Percentiles rank a stretch among this genome's conserved stretches.
Conservation (phyloP, 1,139 yeast genomes). For the Hemisphaericaspora subhashii region DNA sequence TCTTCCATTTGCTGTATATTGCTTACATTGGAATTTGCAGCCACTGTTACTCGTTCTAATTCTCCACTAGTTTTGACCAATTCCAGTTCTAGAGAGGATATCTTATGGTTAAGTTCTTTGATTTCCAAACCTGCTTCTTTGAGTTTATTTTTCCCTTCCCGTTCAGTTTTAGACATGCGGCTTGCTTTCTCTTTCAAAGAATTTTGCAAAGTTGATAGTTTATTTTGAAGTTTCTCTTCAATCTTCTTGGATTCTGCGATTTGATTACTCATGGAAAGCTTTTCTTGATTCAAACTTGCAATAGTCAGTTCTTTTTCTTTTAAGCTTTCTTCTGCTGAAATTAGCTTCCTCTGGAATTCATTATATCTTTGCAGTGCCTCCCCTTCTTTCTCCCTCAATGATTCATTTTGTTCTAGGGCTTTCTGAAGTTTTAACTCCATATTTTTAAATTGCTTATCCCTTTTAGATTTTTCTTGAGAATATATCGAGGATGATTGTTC, state of each 20-base stretch:
- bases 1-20: background rate
- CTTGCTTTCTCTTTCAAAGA: background rate
- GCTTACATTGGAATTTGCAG: no score
- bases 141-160: background rate
- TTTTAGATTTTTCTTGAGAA: background rate
- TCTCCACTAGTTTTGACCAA: background rate
- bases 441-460: background rate
- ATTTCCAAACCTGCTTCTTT: background rate
- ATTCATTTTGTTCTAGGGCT: background rate
- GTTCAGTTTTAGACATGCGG: background rate
- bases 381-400: background rate
- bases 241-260: background rate
- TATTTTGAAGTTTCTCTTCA: conserved; percentile 1
- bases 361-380: background rate
- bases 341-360: background rate
- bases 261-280: background rate
- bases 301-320: background rate
- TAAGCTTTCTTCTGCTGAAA: background rate
- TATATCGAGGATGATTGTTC: background rate
- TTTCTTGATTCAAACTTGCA: background rate
- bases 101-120: background rate
- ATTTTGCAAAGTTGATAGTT: background rate
- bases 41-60: background rate
- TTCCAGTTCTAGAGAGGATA: background rate
- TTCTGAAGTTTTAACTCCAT: background rate